Evolutionary conservation across 495 filamentous ascomycete genomes (phyloP), one percentile per base, ranked within the genome.

Genomic region (Poronia punctata): DNA sequence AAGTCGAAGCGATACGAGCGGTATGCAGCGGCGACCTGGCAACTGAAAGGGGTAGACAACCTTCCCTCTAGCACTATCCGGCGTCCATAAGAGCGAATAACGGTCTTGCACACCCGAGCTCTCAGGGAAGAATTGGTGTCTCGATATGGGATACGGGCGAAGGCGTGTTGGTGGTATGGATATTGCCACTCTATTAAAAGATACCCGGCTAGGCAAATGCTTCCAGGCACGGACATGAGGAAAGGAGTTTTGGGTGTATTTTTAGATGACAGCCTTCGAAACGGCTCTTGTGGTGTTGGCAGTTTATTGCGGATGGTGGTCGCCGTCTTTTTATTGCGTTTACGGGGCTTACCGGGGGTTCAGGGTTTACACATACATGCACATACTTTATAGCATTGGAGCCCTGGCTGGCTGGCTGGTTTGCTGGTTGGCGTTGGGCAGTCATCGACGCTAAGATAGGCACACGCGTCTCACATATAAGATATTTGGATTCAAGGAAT

Each of bases 1-100:
- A 49, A 71, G 52, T 37, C 55, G 49, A 11, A 59, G 68, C 40
- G 60, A 62, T 26, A 70, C 43, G 18, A 46, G 43, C 16, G 43
- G 35, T 16, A 40, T 46, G 43, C 42, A 29, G 22, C 28, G 34
- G 42, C 18, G 42, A 16, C 10, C 21, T 5, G 27, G 42, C 17
- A 14, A 38, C 16, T 32, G 12, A 32, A 17, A 32, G 3, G 16
- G 14, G 15, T 20, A 19, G 29, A 32, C 18, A 21, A 16, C 11
- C 7, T 10, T 10, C 16, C 8, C 25, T 17, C 30, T 15, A 19
- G 10, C 29, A 35, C 30, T 21, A 20, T 11, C 35, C 21, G 42
- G 42, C 31, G 42, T 45, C 38, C 1, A 35, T 33, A n/a, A n/a
- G 22, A 35, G 42, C 42, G 42, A 18, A 44, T 22, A 15, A 25